Base-by-base conservation (phyloP, 768 basidiomycete species). In the Lentinula guzmanii region DNA sequence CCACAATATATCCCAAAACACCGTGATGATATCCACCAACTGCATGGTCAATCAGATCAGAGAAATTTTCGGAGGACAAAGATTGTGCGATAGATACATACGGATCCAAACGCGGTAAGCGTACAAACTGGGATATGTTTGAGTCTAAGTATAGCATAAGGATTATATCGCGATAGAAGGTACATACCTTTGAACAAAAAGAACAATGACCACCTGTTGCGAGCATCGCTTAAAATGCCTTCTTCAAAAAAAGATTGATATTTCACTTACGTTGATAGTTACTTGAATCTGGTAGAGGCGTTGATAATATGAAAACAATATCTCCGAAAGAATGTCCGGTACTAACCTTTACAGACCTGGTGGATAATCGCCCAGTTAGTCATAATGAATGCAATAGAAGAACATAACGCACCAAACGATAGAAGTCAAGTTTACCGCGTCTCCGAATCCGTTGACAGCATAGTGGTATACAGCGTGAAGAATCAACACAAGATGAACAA, bases 101-200 rank as follows among this genome's bases (percentile, higher is more conserved):
- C 79, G 75, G 52, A 77, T 68, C 79, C 79, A 81, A 7, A 81
- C 76, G 3, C 81, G 75, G 61, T 72, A 72, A 5, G 78, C 72
- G 51, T 82, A 82, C 24, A 81, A 64, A 62, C 80, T 80, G 41
- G 15, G 18, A 24, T 52, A 50, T 15, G 52, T n/a, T 37, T 46
- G 18, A 55, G 48, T 24, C 13, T 8, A 28, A 28, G 28, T 28
- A 58, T 18, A 13, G 39, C 55, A 55, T 37, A 15, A 41, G 16
- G 46, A 6, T 21, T 24, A n/a, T 3, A 51, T 31, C 43, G 33
- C 16, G 4, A 21, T 13, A n/a, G 24, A 48, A 24, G 70, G 62
- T 61, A n/a, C n/a, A n/a, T n/a, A 78, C 77, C 71, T 72, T 67
- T 81, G 80, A 1, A 81, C 79, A 28, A 80, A 60, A 2, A 81